phyloP scores from a whole-genome alignment of 371 early-diverging fungal genomes.

The Mucor lusitanicus region DNA sequence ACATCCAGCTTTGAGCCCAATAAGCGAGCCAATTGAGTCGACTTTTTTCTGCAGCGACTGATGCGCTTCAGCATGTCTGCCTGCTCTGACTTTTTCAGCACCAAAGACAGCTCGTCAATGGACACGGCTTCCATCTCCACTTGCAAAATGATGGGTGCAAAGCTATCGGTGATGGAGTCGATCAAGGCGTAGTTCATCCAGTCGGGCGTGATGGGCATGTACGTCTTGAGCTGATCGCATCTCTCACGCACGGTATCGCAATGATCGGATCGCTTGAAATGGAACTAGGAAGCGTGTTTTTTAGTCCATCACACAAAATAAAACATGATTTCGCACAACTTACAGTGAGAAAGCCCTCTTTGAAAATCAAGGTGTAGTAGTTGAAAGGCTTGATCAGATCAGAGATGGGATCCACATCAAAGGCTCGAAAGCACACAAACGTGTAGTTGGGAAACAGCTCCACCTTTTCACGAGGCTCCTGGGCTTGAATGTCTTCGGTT shows the following conservation, averaged over 20 bases:
- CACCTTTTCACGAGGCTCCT: constrained; percentile 77
- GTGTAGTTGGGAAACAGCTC: constrained; percentile 74
- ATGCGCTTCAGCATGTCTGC: constrained; percentile 87
- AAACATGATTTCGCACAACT: neutral
- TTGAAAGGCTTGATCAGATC: constrained; percentile 63
- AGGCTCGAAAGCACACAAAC: constrained; percentile 69
- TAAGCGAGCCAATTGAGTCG: constrained; percentile 73
- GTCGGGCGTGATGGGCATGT: constrained; percentile 55
- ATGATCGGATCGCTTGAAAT: constrained; percentile 36
- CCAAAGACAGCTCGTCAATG: constrained; percentile 86
- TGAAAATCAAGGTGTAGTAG: constrained; percentile 81
- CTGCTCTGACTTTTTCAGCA: constrained; percentile 72
- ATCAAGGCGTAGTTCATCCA: constrained; percentile 85
- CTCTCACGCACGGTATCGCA: constrained; percentile 37
- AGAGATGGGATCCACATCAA: constrained; percentile 61
- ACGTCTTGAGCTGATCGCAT: constrained; percentile 38
- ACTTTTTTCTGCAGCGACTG: constrained; percentile 78
- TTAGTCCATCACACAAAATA: no score
- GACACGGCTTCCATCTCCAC: constrained; percentile 86
- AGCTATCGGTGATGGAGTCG: constrained; percentile 81
- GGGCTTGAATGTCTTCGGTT: constrained; percentile 87
- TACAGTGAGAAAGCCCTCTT: constrained; percentile 62
- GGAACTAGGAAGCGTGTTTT: constrained; percentile 30
- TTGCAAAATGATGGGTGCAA: constrained; percentile 71
- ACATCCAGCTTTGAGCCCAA: constrained; percentile 81